Evolutionary conservation across 495 filamentous ascomycete genomes (phyloP), one percentile per base, ranked within the genome.

Genomic region (Penicillium cataractarum): DNA sequence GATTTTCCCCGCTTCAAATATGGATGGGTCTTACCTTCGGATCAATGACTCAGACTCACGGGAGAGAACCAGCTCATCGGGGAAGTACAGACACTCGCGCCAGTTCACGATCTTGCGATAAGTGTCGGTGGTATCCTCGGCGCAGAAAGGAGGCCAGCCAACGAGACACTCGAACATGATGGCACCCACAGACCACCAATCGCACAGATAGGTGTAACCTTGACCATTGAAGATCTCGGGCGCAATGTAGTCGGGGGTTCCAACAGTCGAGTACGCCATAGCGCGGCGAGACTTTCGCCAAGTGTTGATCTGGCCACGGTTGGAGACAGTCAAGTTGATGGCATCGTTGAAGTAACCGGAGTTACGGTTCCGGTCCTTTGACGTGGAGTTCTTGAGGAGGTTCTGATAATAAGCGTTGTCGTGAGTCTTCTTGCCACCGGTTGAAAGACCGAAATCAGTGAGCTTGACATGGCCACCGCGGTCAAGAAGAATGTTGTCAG

Each of bases 131-230:
- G 91, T 89, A 69, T 98, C 96, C 75, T 98, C 95, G 27, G 94
- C 95, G 69, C 95, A 99, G 87, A 99, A 99, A 6, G 95, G 95
- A 56, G 95, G 95, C 95, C 95, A 99, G 58, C 95, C 95, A 61
- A 99, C 92, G 52, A 98, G 85, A 80, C 95, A 99, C 75, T 99
- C 95, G 68, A 98, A 99, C 95, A 98, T 99, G 78, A 99, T 99
- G 33, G 95, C 97, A 60, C 95, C 95, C 32, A 99, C 83, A 35
- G 89, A 93, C 95, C 95, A 99, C 95, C 95, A 99, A 82, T 99
- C 95, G 70, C 95, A 99, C 69, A 94, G 89, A 67, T 92, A 96
- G 44, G 90, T 89, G 76, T 99, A 99, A 44, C 95, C 95, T 68
- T 96, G 89, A 39, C 95, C 93, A 31, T 89, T 92, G 78, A 99